Conservation (phyloP, 306 rosid genomes). For the Vigna angularis region DNA sequence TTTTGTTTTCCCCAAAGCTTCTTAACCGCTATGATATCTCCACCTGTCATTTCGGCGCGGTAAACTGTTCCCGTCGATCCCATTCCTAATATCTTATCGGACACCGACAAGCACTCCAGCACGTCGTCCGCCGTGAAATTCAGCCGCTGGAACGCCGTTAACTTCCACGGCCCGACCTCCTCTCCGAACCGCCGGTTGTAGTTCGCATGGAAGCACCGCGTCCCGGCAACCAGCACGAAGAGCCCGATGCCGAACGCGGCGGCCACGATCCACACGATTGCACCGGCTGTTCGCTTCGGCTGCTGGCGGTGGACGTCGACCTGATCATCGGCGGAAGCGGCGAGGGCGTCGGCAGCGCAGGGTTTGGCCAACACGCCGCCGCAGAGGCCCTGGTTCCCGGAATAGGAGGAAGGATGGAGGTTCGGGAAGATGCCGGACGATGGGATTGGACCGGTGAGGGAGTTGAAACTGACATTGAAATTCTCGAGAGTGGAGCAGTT, state of each 20-base stretch:
- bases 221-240: constrained; percentile 80
- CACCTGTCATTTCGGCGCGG: constrained; percentile 90
- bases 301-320: constrained; percentile 49
- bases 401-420: constrained; percentile 78
- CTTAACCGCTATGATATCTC: constrained; percentile 92
- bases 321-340: constrained; percentile 41
- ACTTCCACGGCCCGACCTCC: constrained; percentile 81
- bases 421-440: constrained; percentile 66
- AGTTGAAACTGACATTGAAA: constrained; percentile 81
- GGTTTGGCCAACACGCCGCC: constrained; percentile 68
- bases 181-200: constrained; percentile 55
- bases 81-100: constrained; percentile 84
- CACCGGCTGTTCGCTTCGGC: constrained; percentile 78
- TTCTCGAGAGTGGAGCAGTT: constrained; percentile 74
- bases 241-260: constrained; percentile 92
- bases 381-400: constrained; percentile 83
- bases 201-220: constrained; percentile 82
- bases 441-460: constrained; percentile 83
- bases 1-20: constrained; percentile 87
- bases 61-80: constrained; percentile 91
- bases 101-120: constrained; percentile 70
- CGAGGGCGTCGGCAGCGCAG: constrained; percentile 54
- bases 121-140: constrained; percentile 95
- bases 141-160: constrained; percentile 88
- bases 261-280: constrained; percentile 88